These are phyloP conservation scores for Cucumis sativus DNA, from an alignment of 306 rosid genomes.

Conservation along the genomic window DNA sequence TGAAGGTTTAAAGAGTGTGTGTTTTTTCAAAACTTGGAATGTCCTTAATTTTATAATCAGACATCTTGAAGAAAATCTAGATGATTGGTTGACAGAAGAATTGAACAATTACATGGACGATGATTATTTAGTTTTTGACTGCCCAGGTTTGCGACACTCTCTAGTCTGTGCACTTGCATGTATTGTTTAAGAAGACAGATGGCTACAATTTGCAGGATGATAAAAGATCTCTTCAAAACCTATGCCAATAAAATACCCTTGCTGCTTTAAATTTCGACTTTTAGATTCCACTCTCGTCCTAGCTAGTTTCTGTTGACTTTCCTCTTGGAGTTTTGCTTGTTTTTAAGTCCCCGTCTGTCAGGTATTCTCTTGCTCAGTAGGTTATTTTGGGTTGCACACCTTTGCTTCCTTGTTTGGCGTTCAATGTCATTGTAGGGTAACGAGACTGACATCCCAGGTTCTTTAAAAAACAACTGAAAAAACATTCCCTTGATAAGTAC, in stretches of 20 bases:
- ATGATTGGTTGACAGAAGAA: conserved; percentile 72
- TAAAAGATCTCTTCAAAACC: not conserved
- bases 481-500: not conserved
- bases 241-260: not conserved
- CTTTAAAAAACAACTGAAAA: not conserved
- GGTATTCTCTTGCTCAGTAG: not conserved
- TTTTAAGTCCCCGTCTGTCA: not conserved
- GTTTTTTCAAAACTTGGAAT: not conserved
- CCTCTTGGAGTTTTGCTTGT: not conserved
- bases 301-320: not conserved
- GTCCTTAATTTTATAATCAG: conserved; percentile 46
- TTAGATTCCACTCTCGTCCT: not conserved
- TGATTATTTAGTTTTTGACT: conserved; percentile 83
- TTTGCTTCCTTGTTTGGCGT: not conserved
- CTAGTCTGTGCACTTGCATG: not conserved
- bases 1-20: not conserved
- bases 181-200: not conserved
- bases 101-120: conserved; percentile 77
- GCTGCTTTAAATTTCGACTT: not conserved
- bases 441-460: not conserved
- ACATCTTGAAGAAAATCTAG: conserved; percentile 79
- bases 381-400: not conserved
- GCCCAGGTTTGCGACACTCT: conserved; percentile 55
- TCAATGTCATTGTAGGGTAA: not conserved
- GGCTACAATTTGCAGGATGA: not conserved